Base-by-base conservation (phyloP, 371 early-diverging fungal genomes). In the Mortierella polycephala region DNA sequence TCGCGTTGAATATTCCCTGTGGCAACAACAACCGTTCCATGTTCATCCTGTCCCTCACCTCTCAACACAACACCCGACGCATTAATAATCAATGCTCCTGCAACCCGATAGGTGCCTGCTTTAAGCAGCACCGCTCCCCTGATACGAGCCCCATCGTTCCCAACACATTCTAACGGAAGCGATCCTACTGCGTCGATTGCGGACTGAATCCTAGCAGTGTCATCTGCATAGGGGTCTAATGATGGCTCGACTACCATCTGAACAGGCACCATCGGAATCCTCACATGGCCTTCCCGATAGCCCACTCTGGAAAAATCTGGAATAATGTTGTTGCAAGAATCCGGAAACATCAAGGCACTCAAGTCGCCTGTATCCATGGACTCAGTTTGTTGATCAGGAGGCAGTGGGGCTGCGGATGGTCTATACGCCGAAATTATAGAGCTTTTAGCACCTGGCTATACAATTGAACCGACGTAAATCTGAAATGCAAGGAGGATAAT, bases 271-370 rank as follows among this genome's bases (percentile, higher is more conserved):
- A 60, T 53, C 3, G 80, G 80, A 39, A 80, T 74, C 54, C 23
- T 63, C 50, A 64, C 74, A 56, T 64, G 65, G 7, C 80, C 80
- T 42, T 74, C 75, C 42, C 75, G 62, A 45, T 80, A 80, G 7
- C 80, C 80, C 8, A 80, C 80, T n/a, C 71, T 61, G 1, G 80
- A 80, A 44, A 80, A 80, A 37, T 80, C 64, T 5, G 80, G 80
- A 11, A 80, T 49, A 7, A 62, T 66, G 70, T 80, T 80, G 30
- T 46, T 44, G 14, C n/a, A 9, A 14, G 42, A 1, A 20, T 80
- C 80, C 16, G 77, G 77, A 11, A 71, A 3, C 21, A 44, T 67
- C 21, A 64, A 55, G 1, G 68, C 54, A 23, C 23, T 56, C 1
- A 67, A 40, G n/a, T 67, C 69, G 13, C 56, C 54, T 2, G 47